phyloP scores from a whole-genome alignment of 208 protist genomes.

The Acanthamoeba castellanii region DNA sequence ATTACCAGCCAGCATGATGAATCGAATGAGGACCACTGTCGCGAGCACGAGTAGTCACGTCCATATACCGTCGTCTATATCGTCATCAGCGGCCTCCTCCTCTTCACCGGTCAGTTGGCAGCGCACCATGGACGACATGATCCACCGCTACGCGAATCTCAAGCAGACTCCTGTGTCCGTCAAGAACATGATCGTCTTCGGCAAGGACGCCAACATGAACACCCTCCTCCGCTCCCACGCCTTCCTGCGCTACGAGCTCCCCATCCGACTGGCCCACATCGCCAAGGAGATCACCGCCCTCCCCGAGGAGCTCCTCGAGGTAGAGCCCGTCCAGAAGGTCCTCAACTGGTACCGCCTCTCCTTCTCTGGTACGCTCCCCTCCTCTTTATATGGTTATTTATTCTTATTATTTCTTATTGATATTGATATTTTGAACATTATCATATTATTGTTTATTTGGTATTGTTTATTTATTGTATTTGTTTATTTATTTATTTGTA shows the following conservation, averaged over 20 bases:
- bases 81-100: too few species aligned
- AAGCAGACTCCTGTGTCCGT: constrained; percentile 52
- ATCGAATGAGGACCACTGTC: neutral
- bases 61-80: neutral
- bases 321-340: constrained; percentile 63
- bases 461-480: neutral
- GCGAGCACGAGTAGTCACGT: neutral
- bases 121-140: constrained; percentile 44
- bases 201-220: constrained; percentile 49
- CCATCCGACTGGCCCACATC: constrained; percentile 63
- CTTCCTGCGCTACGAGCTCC: constrained; percentile 60
- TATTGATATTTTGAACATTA: neutral
- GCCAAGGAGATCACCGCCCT: constrained; percentile 43
- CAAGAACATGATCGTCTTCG: constrained; percentile 67
- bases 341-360: constrained; percentile 71
- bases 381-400: neutral
- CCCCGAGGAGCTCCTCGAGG: constrained; percentile 13
- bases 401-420: neutral
- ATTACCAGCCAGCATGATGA: neutral
- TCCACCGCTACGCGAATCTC: constrained; percentile 33
- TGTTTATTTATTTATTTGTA: neutral
- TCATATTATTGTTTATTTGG: neutral
- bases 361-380: constrained; percentile 15
- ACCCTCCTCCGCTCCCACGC: constrained; percentile 48
- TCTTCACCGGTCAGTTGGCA: constrained; percentile 15